phyloP scores from a whole-genome alignment of 805 yeast species.

The Kodamaea restingae region DNA sequence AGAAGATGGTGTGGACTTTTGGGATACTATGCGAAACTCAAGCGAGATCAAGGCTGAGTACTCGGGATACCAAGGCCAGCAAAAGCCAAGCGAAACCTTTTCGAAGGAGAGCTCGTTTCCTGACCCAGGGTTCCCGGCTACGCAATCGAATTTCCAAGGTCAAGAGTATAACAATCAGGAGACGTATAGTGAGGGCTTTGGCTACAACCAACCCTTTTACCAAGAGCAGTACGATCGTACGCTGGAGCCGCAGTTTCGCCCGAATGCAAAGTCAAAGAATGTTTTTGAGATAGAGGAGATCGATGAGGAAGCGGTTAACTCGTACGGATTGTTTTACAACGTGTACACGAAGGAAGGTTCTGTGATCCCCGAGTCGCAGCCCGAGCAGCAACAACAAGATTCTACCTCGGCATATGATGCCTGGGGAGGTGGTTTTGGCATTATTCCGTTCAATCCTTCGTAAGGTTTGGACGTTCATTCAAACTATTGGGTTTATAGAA shows the following conservation, averaged over 20 bases:
- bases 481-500: no score
- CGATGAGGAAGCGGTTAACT: slow-evolving; percentile 31
- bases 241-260: not conserved
- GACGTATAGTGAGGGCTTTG: not conserved
- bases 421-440: slow-evolving; percentile 33
- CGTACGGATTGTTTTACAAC: slow-evolving; percentile 38
- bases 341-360: slow-evolving; percentile 33
- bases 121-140: no score
- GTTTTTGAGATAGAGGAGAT: slow-evolving; percentile 21
- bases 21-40: slow-evolving; percentile 63
- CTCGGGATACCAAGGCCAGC: no score
- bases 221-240: not conserved
- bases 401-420: slow-evolving; percentile 24
- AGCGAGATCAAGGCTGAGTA: slow-evolving; percentile 37
- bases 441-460: slow-evolving; percentile 43
- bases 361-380: slow-evolving; percentile 16
- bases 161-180: no score
- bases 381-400: slow-evolving; percentile 7
- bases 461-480: slow-evolving; percentile 7
- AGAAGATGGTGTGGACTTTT: slow-evolving; percentile 61
- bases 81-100: not conserved
- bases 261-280: not conserved
- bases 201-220: not conserved
- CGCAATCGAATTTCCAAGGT: no score
- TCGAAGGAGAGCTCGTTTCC: not conserved